phyloP scores from a whole-genome alignment of 2,329 filamentous ascomycete species.

The Coniella vitis region DNA sequence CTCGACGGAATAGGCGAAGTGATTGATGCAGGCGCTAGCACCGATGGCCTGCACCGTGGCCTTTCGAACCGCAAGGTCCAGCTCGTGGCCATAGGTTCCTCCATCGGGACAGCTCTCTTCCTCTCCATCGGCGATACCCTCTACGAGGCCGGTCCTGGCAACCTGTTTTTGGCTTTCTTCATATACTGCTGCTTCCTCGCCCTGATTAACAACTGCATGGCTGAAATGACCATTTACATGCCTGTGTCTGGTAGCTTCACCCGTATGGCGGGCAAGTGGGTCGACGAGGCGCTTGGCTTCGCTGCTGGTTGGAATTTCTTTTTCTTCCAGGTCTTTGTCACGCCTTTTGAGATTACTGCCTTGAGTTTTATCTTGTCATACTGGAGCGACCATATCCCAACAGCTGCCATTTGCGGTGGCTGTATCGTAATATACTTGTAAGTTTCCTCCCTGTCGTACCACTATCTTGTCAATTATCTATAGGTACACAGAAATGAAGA shows the following conservation, averaged over 20 bases:
- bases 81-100: slow-evolving; percentile 62
- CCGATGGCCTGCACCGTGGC: no score
- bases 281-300: slow-evolving; percentile 69
- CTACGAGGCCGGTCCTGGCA: slow-evolving; percentile 51
- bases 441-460: background rate
- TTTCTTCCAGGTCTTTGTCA: slow-evolving; percentile 59
- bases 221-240: slow-evolving; percentile 66
- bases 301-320: slow-evolving; percentile 71
- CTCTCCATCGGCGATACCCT: slow-evolving; percentile 54
- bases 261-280: slow-evolving; percentile 66
- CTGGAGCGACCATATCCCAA: slow-evolving; percentile 38
- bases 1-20: no score
- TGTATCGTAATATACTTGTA: background rate
- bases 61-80: no score
- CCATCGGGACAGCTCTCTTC: slow-evolving; percentile 56
- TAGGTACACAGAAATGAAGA: no score
- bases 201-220: no score
- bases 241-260: slow-evolving; percentile 75
- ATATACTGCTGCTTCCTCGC: no score
- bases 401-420: background rate
- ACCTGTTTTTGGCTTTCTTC: slow-evolving; percentile 52
- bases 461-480: background rate
- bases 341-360: slow-evolving; percentile 62
- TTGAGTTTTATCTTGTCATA: slow-evolving; percentile 57
- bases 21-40: no score